Base-by-base conservation (phyloP, 140 eudicot genomes). In the Bidens hawaiensis region DNA sequence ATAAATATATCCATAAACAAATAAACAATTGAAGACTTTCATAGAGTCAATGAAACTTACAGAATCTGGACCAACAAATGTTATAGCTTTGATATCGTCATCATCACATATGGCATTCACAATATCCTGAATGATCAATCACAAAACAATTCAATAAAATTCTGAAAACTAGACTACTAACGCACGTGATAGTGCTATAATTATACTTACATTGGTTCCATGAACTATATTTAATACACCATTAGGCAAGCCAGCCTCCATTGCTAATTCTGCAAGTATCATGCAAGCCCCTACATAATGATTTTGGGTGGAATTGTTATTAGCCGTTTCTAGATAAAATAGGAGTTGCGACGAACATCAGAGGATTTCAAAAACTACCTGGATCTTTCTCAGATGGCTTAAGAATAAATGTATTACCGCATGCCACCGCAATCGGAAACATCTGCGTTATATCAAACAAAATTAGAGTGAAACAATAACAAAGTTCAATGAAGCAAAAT, bases 341-440 rank as follows among this genome's bases (percentile, higher is more conserved):
- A 52, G 18, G 14, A 16, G 11, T 24, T 23, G 34, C 23, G 26
- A 52, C 11, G 25, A 52, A 24, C 33, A 52, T 52, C 59, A 52
- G 4, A n/a, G 42, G 56, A n/a, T 9, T 42, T 3, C 14, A 13
- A 43, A 33, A 60, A 23, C 66, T 62, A 83, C 97, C 96, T 82
- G 98, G 88, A 78, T 84, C 91, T 82, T 82, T 87, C 80, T 90
- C 98, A 3, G 98, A 87, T 73, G 98, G 94, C 70, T 87, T 90
- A 47, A 90, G 68, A 57, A 90, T 87, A 72, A 82, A 87, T 17
- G 98, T 87, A 83, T 90, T 87, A 70, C 96, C 98, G 52, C 96
- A 90, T 62, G 98, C 81, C 28, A 90, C 85, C 42, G 98, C 98
- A 64, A 84, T 77, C 0, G 98, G 98, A 75, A 90, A 90, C 94